phyloP scores from a whole-genome alignment of 257 asterid genomes.

The Fraxinus cuspidata region DNA sequence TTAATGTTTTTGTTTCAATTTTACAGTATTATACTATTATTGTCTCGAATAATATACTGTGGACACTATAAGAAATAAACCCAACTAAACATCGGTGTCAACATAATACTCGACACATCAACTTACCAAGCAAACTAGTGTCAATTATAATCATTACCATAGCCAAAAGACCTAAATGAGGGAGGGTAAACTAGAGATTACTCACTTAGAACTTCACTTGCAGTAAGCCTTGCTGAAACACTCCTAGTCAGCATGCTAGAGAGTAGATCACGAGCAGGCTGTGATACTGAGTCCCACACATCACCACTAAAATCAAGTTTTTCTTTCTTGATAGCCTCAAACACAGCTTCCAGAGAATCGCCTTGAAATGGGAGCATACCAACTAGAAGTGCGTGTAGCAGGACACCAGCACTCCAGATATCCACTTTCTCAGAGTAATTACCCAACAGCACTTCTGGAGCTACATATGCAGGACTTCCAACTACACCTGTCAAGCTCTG shows the following conservation, averaged over 20 bases:
- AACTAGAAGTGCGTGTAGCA: slow-evolving; percentile 79
- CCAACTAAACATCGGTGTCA: not conserved
- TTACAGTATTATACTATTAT: not conserved
- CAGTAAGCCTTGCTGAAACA: slow-evolving; percentile 57
- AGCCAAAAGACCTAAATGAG: slow-evolving; percentile 1
- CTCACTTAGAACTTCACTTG: slow-evolving; percentile 79
- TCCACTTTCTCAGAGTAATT: slow-evolving; percentile 86
- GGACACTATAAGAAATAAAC: not conserved
- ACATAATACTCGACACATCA: not conserved
- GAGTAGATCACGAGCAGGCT: slow-evolving; percentile 76
- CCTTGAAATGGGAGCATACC: slow-evolving; percentile 85
- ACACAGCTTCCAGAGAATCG: slow-evolving; percentile 63
- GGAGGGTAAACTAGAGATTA: slow-evolving; percentile 26
- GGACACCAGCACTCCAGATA: slow-evolving; percentile 90
- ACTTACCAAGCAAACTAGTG: not conserved
- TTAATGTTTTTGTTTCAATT: no score
- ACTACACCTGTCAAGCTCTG: slow-evolving; percentile 73
- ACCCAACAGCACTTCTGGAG: slow-evolving; percentile 84
- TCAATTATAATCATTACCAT: not conserved
- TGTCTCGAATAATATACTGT: not conserved
- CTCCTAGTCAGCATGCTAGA: slow-evolving; percentile 69
- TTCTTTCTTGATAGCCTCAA: slow-evolving; percentile 76
- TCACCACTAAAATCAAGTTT: slow-evolving; percentile 60
- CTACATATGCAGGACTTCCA: slow-evolving; percentile 93
- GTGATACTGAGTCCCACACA: slow-evolving; percentile 68